These are phyloP conservation scores for Cryphonectria japonica DNA, from an alignment of 2,329 filamentous ascomycete species.

Conservation along the genomic window DNA sequence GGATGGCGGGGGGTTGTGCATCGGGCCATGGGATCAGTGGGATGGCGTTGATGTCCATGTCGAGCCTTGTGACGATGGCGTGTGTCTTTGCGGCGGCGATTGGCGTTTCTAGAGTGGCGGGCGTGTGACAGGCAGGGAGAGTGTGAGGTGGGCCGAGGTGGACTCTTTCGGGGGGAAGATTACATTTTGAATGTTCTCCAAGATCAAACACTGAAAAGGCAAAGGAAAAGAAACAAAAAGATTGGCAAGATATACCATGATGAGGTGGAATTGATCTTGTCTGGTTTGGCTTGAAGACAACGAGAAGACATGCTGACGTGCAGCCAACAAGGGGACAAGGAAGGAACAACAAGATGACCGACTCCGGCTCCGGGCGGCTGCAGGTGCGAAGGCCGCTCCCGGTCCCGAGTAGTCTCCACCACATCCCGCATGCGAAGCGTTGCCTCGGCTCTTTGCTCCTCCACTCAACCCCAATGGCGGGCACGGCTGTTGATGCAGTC, in stretches of 20 bases:
- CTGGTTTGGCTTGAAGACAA: background rate
- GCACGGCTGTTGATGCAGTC: background rate
- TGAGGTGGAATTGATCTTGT: background rate
- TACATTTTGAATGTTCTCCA: background rate
- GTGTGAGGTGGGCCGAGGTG: background rate
- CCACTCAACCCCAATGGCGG: background rate
- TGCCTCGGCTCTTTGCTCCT: background rate
- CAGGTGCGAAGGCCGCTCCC: background rate
- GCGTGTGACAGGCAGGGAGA: background rate
- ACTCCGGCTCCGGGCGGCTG: background rate
- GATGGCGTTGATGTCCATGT: constrained; percentile 62
- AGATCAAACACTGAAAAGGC: too few relatives aligned
- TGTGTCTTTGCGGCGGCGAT: constrained; percentile 52
- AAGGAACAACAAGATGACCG: too few relatives aligned
- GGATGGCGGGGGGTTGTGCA: constrained; percentile 68
- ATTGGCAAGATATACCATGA: background rate
- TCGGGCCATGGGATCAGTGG: constrained; percentile 72
- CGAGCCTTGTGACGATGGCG: constrained; percentile 65
- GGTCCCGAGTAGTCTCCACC: background rate
- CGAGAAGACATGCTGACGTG: background rate
- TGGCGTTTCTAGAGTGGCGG: constrained; percentile 10
- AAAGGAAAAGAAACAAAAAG: too few relatives aligned
- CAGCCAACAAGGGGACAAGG: too few relatives aligned
- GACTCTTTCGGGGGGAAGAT: background rate
- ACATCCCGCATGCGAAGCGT: background rate